Evolutionary conservation across 352 stramenopile species (phyloP), one percentile per base, ranked within the genome.

Genomic region (Phytophthora ramorum): DNA sequence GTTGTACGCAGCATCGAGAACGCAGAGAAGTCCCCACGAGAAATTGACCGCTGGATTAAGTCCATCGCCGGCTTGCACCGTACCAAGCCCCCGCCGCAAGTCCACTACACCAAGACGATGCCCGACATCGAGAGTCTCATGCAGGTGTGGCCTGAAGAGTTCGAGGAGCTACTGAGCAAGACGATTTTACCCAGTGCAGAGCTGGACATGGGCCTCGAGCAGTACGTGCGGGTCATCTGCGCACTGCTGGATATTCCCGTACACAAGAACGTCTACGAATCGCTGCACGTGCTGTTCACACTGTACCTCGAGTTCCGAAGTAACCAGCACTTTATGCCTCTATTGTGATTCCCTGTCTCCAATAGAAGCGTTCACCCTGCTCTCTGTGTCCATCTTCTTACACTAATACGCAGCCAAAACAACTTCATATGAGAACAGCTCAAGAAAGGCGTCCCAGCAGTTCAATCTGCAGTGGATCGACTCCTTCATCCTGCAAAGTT

Each of bases 21-120:
- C 68, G 93, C 96, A 14, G 83, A 98, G 66, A 98, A 98, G 43
- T 83, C 93, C 12, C 84, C 91, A 8, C 81, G 93, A 58, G 95
- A 98, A 66, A 98, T 99, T 57, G 85, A 98, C 47, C 79, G 90
- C 34, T 99, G 96, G 96, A 96, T 99, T 61, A 93, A 97, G 52
- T 98, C 82, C 67, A 98, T 99, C 47, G 87, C 91, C 13, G 96
- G 99, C 32, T 76, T 98, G 55, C 94, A 99, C 60, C 86, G 90
- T 22, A 95, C 83, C 12, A 99, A 98, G 71, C 94, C 95, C 5
- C 88, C 91, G 17, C 85, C 92, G 6, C 87, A 98, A 71, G 91
- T 98, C 56, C 85, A 98, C 77, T 98, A 98, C 81, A 91, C 87
- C 16, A 96, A 97, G 58, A 83, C 81, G 16, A 98, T 98, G 93